A percentile compares a stretch with the other conserved stretches of the same genome.
phyloP scores from a whole-genome alignment of 768 basidiomycete genomes.

The Boletus vinaceobasis region DNA sequence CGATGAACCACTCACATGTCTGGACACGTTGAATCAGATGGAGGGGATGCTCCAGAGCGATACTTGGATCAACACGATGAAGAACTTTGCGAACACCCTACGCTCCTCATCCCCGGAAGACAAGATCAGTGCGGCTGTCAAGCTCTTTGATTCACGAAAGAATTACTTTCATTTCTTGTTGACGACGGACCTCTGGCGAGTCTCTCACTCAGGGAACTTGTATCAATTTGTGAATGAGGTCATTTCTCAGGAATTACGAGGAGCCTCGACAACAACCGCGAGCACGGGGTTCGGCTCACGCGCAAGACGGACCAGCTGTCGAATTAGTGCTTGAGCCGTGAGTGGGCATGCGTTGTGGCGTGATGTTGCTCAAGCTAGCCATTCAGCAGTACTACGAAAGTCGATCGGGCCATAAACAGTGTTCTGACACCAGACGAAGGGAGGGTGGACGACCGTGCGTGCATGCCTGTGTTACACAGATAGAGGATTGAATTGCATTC shows the following conservation, averaged over 20 bases:
- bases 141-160: conserved; percentile 4
- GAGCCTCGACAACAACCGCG: background rate
- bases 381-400: background rate
- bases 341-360: background rate
- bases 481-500: background rate
- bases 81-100: background rate
- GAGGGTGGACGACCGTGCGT: background rate
- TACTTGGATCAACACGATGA: background rate
- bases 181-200: conserved; percentile 7
- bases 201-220: background rate
- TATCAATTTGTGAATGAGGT: background rate
- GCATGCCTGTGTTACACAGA: background rate
- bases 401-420: background rate
- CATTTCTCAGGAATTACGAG: conserved; percentile 5
- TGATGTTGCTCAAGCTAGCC: background rate
- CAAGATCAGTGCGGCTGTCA: conserved; percentile 4
- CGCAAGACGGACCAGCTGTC: background rate
- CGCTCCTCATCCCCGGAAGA: background rate
- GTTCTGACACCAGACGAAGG: background rate
- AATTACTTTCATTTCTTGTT: conserved; percentile 8
- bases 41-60: conserved; percentile 3
- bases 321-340: background rate
- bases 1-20: conserved; percentile 1
- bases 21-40: conserved; percentile 7
- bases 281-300: background rate